Evolutionary conservation across 768 basidiomycete species (phyloP).

Genomic region (Podaxis sp.): DNA sequence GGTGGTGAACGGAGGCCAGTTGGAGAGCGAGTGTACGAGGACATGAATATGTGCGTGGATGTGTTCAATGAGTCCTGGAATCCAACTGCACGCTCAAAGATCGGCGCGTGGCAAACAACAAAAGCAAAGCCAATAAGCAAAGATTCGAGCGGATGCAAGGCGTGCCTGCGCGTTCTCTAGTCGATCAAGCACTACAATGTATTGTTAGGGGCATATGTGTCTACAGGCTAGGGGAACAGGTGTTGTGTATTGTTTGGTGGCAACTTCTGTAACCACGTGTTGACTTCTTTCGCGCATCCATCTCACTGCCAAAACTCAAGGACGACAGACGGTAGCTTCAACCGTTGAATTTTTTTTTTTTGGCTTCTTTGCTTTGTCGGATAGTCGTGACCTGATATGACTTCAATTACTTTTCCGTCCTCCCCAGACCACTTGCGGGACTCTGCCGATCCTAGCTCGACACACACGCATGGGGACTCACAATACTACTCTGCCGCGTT

Average conservation of each 20-base stretch:
- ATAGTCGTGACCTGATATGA: constrained; percentile 38
- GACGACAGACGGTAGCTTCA: background rate
- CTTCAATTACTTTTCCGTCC: constrained; percentile 59
- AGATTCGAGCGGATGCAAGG: background rate
- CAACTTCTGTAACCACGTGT: background rate
- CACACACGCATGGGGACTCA: constrained; percentile 38
- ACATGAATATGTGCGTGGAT: constrained; percentile 15
- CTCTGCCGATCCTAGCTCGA: constrained; percentile 28
- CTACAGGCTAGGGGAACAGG: background rate
- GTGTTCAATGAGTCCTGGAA: background rate
- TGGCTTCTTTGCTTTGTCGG: background rate
- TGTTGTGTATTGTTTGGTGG: constrained; percentile 8
- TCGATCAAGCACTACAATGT: background rate
- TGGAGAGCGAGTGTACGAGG: constrained; percentile 16
- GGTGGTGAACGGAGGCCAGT: constrained; percentile 58
- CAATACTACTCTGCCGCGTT: constrained; percentile 57
- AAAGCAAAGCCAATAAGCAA: background rate
- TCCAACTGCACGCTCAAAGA: background rate
- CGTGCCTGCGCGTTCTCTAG: background rate
- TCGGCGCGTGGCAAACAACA: background rate
- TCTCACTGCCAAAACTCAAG: no score
- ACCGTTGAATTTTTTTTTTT: background rate
- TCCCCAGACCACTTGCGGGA: background rate
- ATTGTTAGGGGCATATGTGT: background rate
- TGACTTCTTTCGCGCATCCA: background rate